These are phyloP conservation scores for Petrea volubilis DNA, from an alignment of 257 asterid species.

Conservation along the genomic window DNA sequence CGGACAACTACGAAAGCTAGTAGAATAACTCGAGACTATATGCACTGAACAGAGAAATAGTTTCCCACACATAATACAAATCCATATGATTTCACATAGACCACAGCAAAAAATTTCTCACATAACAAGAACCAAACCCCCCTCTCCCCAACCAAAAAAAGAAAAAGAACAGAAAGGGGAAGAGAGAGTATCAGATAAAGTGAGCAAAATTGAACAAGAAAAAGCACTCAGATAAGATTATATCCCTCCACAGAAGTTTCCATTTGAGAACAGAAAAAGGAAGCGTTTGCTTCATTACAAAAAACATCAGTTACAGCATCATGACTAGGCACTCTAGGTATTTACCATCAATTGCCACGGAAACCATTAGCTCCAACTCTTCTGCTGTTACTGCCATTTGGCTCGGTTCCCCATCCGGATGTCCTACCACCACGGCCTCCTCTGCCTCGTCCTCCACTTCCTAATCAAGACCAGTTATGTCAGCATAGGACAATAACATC, in stretches of 20 bases:
- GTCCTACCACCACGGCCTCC: slow-evolving; percentile 67
- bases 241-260: slow-evolving; percentile 1
- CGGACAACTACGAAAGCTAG: too few relatives aligned
- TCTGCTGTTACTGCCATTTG: slow-evolving; percentile 23
- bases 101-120: too few relatives aligned
- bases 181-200: not conserved
- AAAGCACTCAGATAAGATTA: slow-evolving; percentile 3
- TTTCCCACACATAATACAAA: too few relatives aligned
- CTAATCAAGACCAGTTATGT: slow-evolving; percentile 37
- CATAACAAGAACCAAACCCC: too few relatives aligned
- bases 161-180: slow-evolving; percentile 19
- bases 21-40: too few relatives aligned
- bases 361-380: slow-evolving; percentile 39
- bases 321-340: slow-evolving; percentile 14
- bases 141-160: slow-evolving; percentile 20
- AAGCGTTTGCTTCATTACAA: slow-evolving; percentile 29
- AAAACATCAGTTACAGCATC: slow-evolving; percentile 13
- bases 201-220: not conserved
- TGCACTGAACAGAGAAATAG: too few relatives aligned
- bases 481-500: not conserved
- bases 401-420: slow-evolving; percentile 48
- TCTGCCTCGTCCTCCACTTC: slow-evolving; percentile 60
- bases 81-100: too few relatives aligned
- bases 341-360: slow-evolving; percentile 33
- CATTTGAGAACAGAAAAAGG: slow-evolving; percentile 3